Base-by-base conservation (phyloP, 2,329 filamentous ascomycete genomes). In the Gaeumannomyces tritici region DNA sequence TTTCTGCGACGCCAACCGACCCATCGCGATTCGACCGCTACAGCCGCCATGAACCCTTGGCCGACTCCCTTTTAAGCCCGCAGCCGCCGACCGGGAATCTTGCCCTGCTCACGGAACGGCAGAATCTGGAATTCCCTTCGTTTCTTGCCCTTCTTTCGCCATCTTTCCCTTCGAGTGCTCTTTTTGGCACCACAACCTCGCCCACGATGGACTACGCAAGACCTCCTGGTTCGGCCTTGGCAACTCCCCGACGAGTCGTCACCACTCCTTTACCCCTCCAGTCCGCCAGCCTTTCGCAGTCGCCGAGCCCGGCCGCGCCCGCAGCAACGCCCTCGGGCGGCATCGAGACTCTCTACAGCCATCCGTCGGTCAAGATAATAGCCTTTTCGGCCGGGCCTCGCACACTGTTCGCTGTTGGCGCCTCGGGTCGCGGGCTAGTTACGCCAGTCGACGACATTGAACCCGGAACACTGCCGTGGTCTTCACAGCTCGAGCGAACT, bases 401-500 rank as follows among this genome's bases (percentile, higher is more conserved):
- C 61, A 68, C 69, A 33, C 64, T 68, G 35, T 24, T 51, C 4
- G 18, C 42, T 2, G n/a, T 51, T 51, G 64, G 75, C 66, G 69
- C 73, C 66, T 69, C 74, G 60, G 68, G 74, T 64, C 57, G 72
- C 64, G 67, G 69, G 63, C 51, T 66, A 61, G 57, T 68, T 62
- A 63, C 70, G 64, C 65, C 75, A 63, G 66, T 74, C 62, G 71
- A 51, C 42, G 42, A 82, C 68, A 73, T 83, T 63, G 72, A 83
- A 63, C 78, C 84, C 28, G 86, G 88, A 65, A 86, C 86, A 0
- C 77, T 95, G 60, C 81, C 89, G 61, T 93, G 89, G 87, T 83
- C 82, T 59, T 89, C 89, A 2, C 81, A 85, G n/a, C 84, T 89
- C 1, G 91, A 96, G 73, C 84, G 88, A 69, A 93, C 90, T 0